Conservation (phyloP, 23 red algal species). For the Gracilaria vermiculophylla region DNA sequence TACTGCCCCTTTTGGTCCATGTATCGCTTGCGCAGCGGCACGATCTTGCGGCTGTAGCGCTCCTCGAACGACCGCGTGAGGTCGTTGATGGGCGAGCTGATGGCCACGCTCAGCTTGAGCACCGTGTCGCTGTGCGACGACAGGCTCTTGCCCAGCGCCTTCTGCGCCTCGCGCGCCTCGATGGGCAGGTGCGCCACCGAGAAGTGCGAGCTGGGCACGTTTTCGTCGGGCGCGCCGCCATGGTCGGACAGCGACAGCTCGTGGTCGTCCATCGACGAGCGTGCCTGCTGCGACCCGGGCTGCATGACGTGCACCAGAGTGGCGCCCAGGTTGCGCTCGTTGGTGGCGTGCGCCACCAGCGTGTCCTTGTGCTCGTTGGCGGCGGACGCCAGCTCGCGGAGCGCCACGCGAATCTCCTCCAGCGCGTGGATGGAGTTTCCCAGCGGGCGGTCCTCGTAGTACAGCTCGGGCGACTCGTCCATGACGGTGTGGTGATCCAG, state of each 20-base stretch:
- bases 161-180: conserved; percentile 53
- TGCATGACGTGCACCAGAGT: conserved; percentile 47
- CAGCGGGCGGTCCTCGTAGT: conserved; percentile 64
- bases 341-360: conserved; percentile 49
- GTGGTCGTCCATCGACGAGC: background rate
- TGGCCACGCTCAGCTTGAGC: conserved; percentile 39
- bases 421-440: conserved; percentile 66
- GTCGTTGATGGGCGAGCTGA: conserved; percentile 59
- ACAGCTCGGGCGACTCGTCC: conserved; percentile 68
- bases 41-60: conserved; percentile 64
- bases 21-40: conserved; percentile 65
- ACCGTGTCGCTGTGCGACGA: conserved; percentile 23
- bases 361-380: conserved; percentile 69
- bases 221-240: background rate
- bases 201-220: conserved; percentile 23
- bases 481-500: background rate
- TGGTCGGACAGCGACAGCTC: conserved; percentile 11
- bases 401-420: conserved; percentile 55
- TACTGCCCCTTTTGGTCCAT: conserved; percentile 79
- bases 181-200: conserved; percentile 29
- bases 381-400: conserved; percentile 44
- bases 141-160: conserved; percentile 49
- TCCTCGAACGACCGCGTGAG: conserved; percentile 61
- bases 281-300: background rate
- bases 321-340: conserved; percentile 45